Conservation (phyloP, 441 rosid species). For the Pelargonium citronellum region DNA sequence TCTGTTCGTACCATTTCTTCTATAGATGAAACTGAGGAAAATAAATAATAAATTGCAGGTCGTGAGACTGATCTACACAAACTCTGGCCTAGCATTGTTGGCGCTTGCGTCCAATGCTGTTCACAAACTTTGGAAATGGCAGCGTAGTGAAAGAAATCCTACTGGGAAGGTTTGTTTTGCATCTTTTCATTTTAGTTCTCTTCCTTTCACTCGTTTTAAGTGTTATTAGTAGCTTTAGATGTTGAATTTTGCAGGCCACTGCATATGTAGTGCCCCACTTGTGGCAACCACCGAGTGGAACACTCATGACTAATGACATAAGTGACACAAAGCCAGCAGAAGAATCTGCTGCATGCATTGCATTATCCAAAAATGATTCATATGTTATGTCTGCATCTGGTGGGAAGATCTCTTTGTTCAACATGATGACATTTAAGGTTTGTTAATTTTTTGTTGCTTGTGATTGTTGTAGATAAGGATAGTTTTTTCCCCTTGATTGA, state of each 20-base stretch:
- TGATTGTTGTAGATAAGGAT: conserved; percentile 8
- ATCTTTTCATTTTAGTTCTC: background rate
- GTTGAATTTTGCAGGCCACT: conserved; percentile 47
- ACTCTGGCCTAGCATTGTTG: conserved; percentile 59
- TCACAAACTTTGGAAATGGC: conserved; percentile 91
- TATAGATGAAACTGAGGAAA: conserved; percentile 6
- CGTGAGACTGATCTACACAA: conserved; percentile 63
- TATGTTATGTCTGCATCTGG: conserved; percentile 86
- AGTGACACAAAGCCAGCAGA: conserved; percentile 65
- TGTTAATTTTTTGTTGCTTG: background rate
- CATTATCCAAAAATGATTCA: conserved; percentile 80
- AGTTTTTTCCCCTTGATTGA: conserved; percentile 1
- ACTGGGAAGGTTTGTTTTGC: conserved; percentile 56
- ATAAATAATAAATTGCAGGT: conserved; percentile 40
- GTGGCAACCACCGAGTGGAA: conserved; percentile 78
- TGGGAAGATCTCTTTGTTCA: conserved; percentile 69
- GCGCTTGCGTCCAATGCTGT: conserved; percentile 79
- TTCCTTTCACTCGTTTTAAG: conserved; percentile 11
- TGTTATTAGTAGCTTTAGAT: conserved; percentile 7
- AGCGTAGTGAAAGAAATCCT: conserved; percentile 48
- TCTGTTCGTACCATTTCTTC: background rate
- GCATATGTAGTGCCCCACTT: conserved; percentile 51
- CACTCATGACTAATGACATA: conserved; percentile 62
- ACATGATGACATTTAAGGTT: conserved; percentile 89
- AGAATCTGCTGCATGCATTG: conserved; percentile 71